Base-by-base conservation (phyloP, 2,329 filamentous ascomycete genomes). In the Ascochyta koolunga region DNA sequence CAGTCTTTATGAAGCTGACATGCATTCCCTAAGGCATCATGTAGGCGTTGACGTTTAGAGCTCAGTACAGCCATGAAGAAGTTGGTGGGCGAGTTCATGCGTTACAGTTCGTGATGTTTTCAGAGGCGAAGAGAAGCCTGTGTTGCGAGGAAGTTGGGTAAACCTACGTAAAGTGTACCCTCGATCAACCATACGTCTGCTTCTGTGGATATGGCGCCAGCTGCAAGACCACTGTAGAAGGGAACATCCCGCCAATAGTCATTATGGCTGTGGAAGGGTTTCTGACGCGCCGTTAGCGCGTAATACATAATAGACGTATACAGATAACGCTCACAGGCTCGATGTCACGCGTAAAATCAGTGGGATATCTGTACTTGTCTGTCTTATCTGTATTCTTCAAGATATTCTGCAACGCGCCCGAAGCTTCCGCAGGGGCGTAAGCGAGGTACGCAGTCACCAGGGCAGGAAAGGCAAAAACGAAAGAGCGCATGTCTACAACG, bases 181-280 rank as follows among this genome's bases (percentile, higher is more conserved):
- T 85, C 81, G 46, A 81, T 78, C 32, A 86, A 71, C 82, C 83
- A 86, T 22, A 86, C 83, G 69, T 87, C 84, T 2, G 83, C 84
- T 72, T 87, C 85, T 2, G 83, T 80, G 3, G 79, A 80, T 4
- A 82, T 78, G 36, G 83, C 83, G 5, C 86, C 86, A 40, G 82
- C 78, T 5, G 81, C 80, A 27, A 89, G 70, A 11, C 82, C 85
- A 32, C 75, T 74, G 59, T 80, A 82, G 59, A 80, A 80, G 0
- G 79, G 78, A 0, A 79, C 66, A 36, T 75, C 71, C 24, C 79
- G 72, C 79, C 79, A 80, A 70, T 87, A 87, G 63, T 87, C 85
- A 67, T 87, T 88, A 66, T 85, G 81, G 27, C 78, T 82, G 67
- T 85, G 82, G 44, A 84, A 76, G 1, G 68, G 68, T 72, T 84